phyloP scores from a whole-genome alignment of 352 stramenopile genomes.

The Hyaloperonospora brassicae region DNA sequence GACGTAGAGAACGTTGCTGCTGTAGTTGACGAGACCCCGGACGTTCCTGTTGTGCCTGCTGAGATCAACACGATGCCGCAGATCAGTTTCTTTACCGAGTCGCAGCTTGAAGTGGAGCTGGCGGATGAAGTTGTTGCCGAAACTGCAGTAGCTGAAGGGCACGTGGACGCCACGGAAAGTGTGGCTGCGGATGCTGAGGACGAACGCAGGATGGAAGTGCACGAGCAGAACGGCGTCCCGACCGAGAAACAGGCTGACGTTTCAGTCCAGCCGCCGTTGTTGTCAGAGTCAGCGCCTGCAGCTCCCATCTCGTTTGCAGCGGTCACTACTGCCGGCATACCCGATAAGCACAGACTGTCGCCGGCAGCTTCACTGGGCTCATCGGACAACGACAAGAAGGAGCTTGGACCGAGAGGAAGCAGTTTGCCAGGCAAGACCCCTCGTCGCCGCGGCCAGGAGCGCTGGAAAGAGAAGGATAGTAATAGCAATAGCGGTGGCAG shows the following conservation, averaged over 20 bases:
- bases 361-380: slow-evolving; percentile 20
- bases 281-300: slow-evolving; percentile 19
- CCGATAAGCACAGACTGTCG: slow-evolving; percentile 18
- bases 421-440: slow-evolving; percentile 22
- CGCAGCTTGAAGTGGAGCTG: slow-evolving; percentile 35
- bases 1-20: slow-evolving; percentile 4
- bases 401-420: slow-evolving; percentile 8
- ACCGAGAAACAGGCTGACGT: slow-evolving; percentile 3
- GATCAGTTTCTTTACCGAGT: slow-evolving; percentile 86
- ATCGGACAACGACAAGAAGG: slow-evolving; percentile 23
- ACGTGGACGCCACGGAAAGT: slow-evolving; percentile 18
- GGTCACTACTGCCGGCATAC: slow-evolving; percentile 18
- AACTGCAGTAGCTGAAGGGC: slow-evolving; percentile 2
- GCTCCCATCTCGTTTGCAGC: slow-evolving; percentile 49
- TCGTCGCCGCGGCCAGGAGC: slow-evolving; percentile 31
- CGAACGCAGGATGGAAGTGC: slow-evolving; percentile 14
- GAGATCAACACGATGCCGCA: slow-evolving; percentile 45
- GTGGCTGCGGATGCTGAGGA: slow-evolving; percentile 14
- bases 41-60: slow-evolving; percentile 19
- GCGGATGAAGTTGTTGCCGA: slow-evolving; percentile 5
- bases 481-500: slow-evolving; percentile 27
- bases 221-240: slow-evolving; percentile 5
- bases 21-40: slow-evolving; percentile 6
- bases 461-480: slow-evolving; percentile 33
- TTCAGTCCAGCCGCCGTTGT: slow-evolving; percentile 5